Evolutionary conservation across 768 basidiomycete genomes (phyloP).

Genomic region (Multifurca ochricompacta): DNA sequence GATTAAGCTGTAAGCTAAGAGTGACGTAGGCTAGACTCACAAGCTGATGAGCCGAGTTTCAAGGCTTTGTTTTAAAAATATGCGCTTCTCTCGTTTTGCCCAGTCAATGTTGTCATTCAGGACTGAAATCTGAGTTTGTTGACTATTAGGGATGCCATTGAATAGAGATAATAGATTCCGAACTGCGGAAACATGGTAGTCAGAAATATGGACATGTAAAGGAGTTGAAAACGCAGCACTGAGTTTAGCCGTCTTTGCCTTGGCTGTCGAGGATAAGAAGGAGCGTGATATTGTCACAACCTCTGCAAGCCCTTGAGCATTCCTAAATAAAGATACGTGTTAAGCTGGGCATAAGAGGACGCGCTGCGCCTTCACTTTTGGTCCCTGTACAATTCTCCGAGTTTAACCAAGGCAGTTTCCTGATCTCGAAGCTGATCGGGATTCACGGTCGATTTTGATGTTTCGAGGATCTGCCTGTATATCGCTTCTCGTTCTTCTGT

Average conservation of each 20-base stretch:
- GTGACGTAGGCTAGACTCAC: conserved; percentile 30
- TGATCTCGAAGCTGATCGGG: conserved; percentile 68
- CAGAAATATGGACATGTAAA: not conserved
- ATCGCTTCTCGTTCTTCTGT: conserved; percentile 60
- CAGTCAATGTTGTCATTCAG: conserved; percentile 86
- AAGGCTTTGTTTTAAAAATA: conserved; percentile 91
- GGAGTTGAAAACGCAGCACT: conserved; percentile 42
- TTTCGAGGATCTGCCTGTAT: conserved; percentile 61
- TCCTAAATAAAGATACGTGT: conserved; percentile 37
- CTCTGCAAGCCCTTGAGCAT: conserved; percentile 77
- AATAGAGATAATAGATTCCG: conserved; percentile 92
- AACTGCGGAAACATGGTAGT: conserved; percentile 40
- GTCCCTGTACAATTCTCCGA: conserved; percentile 82
- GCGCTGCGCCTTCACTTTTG: conserved; percentile 49
- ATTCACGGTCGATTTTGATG: conserved; percentile 34
- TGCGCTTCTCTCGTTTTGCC: conserved; percentile 87
- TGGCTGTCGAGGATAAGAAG: conserved; percentile 92
- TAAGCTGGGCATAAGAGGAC: not conserved
- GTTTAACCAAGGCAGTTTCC: conserved; percentile 75
- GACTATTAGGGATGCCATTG: conserved; percentile 64
- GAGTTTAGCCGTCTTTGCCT: conserved; percentile 95
- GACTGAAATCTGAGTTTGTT: conserved; percentile 73
- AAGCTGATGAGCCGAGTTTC: conserved; percentile 82
- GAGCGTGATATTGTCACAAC: conserved; percentile 72
- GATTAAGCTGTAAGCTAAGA: not conserved